Conservation (phyloP, 352 stramenopile species). For the Globisporangium paddicum region DNA sequence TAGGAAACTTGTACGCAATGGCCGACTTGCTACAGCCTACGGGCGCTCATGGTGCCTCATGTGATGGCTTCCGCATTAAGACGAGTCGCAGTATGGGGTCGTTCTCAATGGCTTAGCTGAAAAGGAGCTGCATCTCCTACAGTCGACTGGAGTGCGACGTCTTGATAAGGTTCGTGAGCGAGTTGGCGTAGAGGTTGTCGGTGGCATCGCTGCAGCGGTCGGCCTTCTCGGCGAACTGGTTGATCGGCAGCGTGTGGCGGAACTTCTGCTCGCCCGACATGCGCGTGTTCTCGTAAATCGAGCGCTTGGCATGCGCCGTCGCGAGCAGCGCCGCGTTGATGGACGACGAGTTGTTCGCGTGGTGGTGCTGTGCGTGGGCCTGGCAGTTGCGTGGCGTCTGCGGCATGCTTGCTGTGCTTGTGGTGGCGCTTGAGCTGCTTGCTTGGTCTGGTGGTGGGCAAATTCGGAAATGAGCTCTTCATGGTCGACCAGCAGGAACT, state of each 20-base stretch:
- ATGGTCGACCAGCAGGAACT: background rate
- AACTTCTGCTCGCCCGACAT: conserved; percentile 49
- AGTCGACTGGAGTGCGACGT: conserved; percentile 32
- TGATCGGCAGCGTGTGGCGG: conserved; percentile 34
- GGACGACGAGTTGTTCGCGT: conserved; percentile 9
- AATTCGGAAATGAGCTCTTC: conserved; percentile 11
- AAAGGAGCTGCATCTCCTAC: too few relatives aligned
- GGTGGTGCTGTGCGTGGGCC: conserved; percentile 3
- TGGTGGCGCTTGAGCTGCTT: background rate
- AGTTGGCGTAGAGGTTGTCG: conserved; percentile 39
- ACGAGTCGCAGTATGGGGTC: too few relatives aligned
- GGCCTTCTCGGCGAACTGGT: conserved; percentile 26
- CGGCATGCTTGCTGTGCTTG: background rate
- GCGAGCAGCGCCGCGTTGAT: conserved; percentile 14
- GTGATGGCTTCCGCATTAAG: too few relatives aligned
- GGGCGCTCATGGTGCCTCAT: too few relatives aligned
- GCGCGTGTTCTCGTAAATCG: conserved; percentile 51
- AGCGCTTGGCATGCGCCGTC: conserved; percentile 19
- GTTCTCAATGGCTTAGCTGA: too few relatives aligned
- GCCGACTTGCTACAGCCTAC: too few relatives aligned
- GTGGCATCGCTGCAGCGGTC: conserved; percentile 42
- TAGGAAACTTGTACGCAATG: too few relatives aligned
- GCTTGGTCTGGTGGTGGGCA: background rate
- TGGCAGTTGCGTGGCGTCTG: conserved; percentile 8
- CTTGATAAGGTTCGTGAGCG: conserved; percentile 38